Conservation (phyloP, 257 asterid species). For the Anisodus acutangulus region DNA sequence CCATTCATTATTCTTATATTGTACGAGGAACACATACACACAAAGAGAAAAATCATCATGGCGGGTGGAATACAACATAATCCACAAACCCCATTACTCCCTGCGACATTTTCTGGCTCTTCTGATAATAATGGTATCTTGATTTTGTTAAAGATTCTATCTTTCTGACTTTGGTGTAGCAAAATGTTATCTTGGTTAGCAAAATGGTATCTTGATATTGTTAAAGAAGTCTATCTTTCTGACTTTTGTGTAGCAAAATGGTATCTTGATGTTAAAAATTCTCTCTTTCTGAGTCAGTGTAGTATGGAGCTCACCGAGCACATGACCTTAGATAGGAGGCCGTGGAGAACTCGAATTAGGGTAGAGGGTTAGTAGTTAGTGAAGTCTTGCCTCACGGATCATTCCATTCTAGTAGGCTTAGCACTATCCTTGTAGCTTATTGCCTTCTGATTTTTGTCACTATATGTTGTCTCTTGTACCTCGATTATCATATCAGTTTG, state of each 20-base stretch:
- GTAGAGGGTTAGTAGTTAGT: too few relatives aligned
- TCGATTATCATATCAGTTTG: too few relatives aligned
- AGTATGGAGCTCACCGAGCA: too few relatives aligned
- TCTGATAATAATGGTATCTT: background rate
- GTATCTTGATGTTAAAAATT: background rate
- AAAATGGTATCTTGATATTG: background rate
- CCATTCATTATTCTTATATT: background rate
- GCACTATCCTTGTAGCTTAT: too few relatives aligned
- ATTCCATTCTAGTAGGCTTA: too few relatives aligned
- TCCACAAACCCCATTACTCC: background rate
- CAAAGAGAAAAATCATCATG: background rate
- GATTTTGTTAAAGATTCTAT: background rate
- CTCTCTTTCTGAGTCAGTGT: too few relatives aligned
- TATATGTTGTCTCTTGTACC: too few relatives aligned
- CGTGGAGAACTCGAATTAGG: too few relatives aligned
- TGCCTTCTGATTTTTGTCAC: too few relatives aligned
- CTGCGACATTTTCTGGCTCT: background rate
- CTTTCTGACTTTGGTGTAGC: background rate
- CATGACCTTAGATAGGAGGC: too few relatives aligned
- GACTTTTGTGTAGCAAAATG: background rate
- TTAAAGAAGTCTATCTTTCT: background rate
- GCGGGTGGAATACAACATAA: slow-evolving; percentile 2
- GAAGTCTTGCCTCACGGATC: too few relatives aligned
- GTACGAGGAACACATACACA: background rate
- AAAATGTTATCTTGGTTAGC: background rate